These are phyloP conservation scores for Umbelopsis vinacea DNA, from an alignment of 192 early-diverging fungal genomes.

Conservation along the genomic window DNA sequence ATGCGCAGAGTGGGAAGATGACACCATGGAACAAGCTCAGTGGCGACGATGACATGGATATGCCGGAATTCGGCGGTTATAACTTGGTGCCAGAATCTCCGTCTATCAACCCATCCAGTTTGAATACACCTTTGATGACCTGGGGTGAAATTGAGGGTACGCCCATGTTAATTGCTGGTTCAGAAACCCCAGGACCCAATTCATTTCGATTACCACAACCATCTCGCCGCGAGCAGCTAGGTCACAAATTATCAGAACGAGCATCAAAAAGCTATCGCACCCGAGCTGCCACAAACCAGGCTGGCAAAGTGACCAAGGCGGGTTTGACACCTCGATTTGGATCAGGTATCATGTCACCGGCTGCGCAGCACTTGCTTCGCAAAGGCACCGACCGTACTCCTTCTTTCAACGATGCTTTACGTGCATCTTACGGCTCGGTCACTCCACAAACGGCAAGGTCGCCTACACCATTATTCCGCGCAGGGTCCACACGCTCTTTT, in stretches of 20 bases:
- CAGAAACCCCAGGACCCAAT: slow-evolving; percentile 44
- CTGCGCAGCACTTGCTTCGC: slow-evolving; percentile 37
- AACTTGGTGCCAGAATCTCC: slow-evolving; percentile 74
- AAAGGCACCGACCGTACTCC: slow-evolving; percentile 27
- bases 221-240: slow-evolving; percentile 66
- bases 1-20: slow-evolving; percentile 18
- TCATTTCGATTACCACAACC: slow-evolving; percentile 57
- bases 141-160: slow-evolving; percentile 87
- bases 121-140: slow-evolving; percentile 80
- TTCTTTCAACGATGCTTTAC: slow-evolving; percentile 33
- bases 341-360: slow-evolving; percentile 38
- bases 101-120: slow-evolving; percentile 57
- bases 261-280: slow-evolving; percentile 60
- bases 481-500: slow-evolving; percentile 29
- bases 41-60: slow-evolving; percentile 6
- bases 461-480: slow-evolving; percentile 34
- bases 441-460: slow-evolving; percentile 2
- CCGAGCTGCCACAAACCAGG: slow-evolving; percentile 15
- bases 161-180: slow-evolving; percentile 67
- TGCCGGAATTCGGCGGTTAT: slow-evolving; percentile 52
- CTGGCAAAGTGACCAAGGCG: slow-evolving; percentile 25
- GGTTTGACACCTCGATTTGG: slow-evolving; percentile 18
- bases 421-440: slow-evolving; percentile 34
- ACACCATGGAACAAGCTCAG: slow-evolving; percentile 30
- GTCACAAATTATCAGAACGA: slow-evolving; percentile 61